phyloP scores from a whole-genome alignment of 495 filamentous ascomycete species.

The Astrocystis sublimbata region DNA sequence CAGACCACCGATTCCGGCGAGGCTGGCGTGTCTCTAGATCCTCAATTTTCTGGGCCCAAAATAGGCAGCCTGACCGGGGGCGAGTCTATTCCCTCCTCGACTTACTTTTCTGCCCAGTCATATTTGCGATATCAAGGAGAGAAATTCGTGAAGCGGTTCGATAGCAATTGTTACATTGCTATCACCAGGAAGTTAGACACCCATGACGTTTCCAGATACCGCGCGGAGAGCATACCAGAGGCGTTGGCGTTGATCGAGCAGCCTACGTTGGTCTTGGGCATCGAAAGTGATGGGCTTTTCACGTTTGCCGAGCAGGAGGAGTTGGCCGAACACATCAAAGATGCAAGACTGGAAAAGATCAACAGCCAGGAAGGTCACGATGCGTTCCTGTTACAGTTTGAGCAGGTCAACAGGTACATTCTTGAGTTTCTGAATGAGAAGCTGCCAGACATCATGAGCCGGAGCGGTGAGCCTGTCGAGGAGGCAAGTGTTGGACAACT shows the following conservation, averaged over 20 bases:
- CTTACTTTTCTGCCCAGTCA: slow-evolving; percentile 95
- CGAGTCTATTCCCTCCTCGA: slow-evolving; percentile 61
- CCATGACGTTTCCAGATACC: slow-evolving; percentile 83
- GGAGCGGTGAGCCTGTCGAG: slow-evolving; percentile 50
- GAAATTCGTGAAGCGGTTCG: slow-evolving; percentile 96
- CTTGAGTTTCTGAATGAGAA: slow-evolving; percentile 80
- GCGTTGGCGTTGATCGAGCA: slow-evolving; percentile 83
- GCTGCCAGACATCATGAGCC: slow-evolving; percentile 82
- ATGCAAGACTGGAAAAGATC: slow-evolving; percentile 77
- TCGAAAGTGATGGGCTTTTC: slow-evolving; percentile 92
- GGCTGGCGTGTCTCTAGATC: slow-evolving; percentile 52
- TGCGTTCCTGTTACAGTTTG: slow-evolving; percentile 93
- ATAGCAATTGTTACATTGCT: slow-evolving; percentile 98
- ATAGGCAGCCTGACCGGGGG: slow-evolving; percentile 38
- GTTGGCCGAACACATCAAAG: slow-evolving; percentile 77
- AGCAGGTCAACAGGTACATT: slow-evolving; percentile 90
- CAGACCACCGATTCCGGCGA: slow-evolving; percentile 41
- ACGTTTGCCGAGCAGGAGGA: slow-evolving; percentile 96
- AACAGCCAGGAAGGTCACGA: slow-evolving; percentile 95
- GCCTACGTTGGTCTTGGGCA: slow-evolving; percentile 85
- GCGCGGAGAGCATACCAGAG: slow-evolving; percentile 61
- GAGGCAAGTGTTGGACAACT: slow-evolving; percentile 50
- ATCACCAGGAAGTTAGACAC: slow-evolving; percentile 99
- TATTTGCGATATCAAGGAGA: slow-evolving; percentile 97
- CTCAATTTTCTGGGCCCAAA: slow-evolving; percentile 73